Evolutionary conservation across 1,139 yeast species (phyloP).

Genomic region (Blastobotrys arbuscula): DNA sequence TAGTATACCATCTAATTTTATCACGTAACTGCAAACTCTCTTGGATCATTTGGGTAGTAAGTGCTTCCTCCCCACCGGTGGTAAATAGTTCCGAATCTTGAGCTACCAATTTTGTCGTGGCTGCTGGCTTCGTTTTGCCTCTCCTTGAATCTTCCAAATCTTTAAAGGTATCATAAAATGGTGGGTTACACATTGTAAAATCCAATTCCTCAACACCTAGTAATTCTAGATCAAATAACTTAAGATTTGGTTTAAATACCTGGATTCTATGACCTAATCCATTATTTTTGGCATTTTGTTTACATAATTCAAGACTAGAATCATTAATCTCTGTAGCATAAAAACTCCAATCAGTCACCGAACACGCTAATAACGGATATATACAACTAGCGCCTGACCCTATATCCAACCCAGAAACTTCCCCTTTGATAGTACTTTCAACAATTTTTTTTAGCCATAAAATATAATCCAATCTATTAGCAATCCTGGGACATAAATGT

Average conservation of each 20-base stretch:
- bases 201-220: slow-evolving; percentile 14
- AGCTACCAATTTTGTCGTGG: slow-evolving; percentile 26
- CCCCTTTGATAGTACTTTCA: slow-evolving; percentile 3
- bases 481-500: slow-evolving; percentile 26
- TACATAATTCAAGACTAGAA: slow-evolving; percentile 29
- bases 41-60: slow-evolving; percentile 32
- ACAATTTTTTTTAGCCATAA: slow-evolving; percentile 21
- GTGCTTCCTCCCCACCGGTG: slow-evolving; percentile 40
- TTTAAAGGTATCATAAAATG: slow-evolving; percentile 36
- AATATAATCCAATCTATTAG: slow-evolving; percentile 27
- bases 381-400: slow-evolving; percentile 43
- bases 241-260: slow-evolving; percentile 6
- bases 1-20: slow-evolving; percentile 35
- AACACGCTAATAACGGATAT: slow-evolving; percentile 36
- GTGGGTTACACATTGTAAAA: slow-evolving; percentile 45
- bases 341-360: slow-evolving; percentile 23
- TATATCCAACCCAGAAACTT: slow-evolving; percentile 19
- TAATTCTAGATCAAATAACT: slow-evolving; percentile 12
- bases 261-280: slow-evolving; percentile 11
- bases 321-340: slow-evolving; percentile 39
- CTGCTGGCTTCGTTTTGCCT: slow-evolving; percentile 17
- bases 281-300: slow-evolving; percentile 25
- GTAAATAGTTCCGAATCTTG: slow-evolving; percentile 35
- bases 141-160: slow-evolving; percentile 30
- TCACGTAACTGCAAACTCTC: slow-evolving; percentile 26